A percentile compares a stretch with the other conserved stretches of the same genome.
Evolutionary conservation across 208 protist species (phyloP).

Genomic region (Strigomonas galati): DNA sequence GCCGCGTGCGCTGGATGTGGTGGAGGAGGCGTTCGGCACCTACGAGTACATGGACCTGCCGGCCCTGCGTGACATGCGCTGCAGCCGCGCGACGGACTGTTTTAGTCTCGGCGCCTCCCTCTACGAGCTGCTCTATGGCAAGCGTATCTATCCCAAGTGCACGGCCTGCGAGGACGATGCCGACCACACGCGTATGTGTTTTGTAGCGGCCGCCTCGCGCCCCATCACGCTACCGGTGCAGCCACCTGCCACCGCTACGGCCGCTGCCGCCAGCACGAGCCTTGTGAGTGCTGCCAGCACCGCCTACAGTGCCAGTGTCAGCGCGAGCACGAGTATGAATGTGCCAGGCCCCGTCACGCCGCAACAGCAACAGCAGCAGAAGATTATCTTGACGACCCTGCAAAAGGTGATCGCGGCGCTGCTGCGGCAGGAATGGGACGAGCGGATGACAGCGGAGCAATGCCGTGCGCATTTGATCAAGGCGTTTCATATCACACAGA

Average conservation of each 20-base stretch:
- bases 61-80: conserved; percentile 61
- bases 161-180: conserved; percentile 35
- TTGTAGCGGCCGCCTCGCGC: conserved; percentile 49
- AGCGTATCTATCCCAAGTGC: conserved; percentile 71
- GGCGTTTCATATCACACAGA: conserved; percentile 40
- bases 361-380: background rate
- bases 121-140: conserved; percentile 69
- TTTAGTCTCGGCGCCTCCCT: conserved; percentile 78
- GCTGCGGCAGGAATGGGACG: conserved; percentile 27
- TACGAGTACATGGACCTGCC: conserved; percentile 87
- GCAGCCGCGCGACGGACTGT: conserved; percentile 68
- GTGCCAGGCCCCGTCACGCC: background rate
- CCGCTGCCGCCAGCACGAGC: background rate
- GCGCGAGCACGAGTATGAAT: background rate
- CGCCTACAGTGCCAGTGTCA: background rate
- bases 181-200: conserved; percentile 71
- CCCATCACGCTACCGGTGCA: conserved; percentile 36
- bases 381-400: conserved; percentile 29
- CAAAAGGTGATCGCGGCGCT: conserved; percentile 52
- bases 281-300: background rate
- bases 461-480: conserved; percentile 44
- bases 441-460: conserved; percentile 62
- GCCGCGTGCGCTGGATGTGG: conserved; percentile 29
- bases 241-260: background rate
- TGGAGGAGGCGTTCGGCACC: conserved; percentile 65